Conservation (phyloP, 2,329 filamentous ascomycete genomes). For the Periconia sp. region DNA sequence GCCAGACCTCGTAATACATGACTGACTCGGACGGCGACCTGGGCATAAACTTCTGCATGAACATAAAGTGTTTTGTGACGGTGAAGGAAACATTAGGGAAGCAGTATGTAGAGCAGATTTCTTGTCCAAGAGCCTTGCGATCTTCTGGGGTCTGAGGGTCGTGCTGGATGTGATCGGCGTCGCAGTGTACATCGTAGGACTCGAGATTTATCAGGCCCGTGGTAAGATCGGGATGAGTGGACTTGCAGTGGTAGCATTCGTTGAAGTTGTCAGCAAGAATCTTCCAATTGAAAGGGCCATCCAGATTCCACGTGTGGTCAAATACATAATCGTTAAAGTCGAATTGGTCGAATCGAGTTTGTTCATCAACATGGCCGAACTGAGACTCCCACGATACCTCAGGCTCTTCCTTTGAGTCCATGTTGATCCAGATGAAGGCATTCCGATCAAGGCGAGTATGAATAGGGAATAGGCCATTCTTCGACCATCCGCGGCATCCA, state of each 20-base stretch:
- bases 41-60: constrained; percentile 68
- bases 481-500: constrained; percentile 56
- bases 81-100: constrained; percentile 10
- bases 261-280: constrained; percentile 65
- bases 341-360: constrained; percentile 40
- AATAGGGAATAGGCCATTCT: constrained; percentile 45
- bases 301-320: constrained; percentile 41
- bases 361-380: constrained; percentile 39
- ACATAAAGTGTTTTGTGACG: constrained; percentile 60
- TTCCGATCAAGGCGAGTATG: constrained; percentile 38
- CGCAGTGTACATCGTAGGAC: constrained; percentile 52
- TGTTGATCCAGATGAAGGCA: constrained; percentile 46
- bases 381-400: constrained; percentile 39
- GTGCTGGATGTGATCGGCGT: constrained; percentile 40
- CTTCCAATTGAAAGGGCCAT: constrained; percentile 43
- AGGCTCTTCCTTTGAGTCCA: constrained; percentile 39
- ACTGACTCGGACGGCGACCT: constrained; percentile 56
- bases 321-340: constrained; percentile 56
- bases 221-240: constrained; percentile 64
- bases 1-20: constrained; percentile 69
- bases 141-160: constrained; percentile 36
- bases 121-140: constrained; percentile 29
- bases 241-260: constrained; percentile 69
- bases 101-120: constrained; percentile 13
- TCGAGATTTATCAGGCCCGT: constrained; percentile 61